Base-by-base conservation (phyloP, 768 basidiomycete species). In the Austroboletus eburneus region DNA sequence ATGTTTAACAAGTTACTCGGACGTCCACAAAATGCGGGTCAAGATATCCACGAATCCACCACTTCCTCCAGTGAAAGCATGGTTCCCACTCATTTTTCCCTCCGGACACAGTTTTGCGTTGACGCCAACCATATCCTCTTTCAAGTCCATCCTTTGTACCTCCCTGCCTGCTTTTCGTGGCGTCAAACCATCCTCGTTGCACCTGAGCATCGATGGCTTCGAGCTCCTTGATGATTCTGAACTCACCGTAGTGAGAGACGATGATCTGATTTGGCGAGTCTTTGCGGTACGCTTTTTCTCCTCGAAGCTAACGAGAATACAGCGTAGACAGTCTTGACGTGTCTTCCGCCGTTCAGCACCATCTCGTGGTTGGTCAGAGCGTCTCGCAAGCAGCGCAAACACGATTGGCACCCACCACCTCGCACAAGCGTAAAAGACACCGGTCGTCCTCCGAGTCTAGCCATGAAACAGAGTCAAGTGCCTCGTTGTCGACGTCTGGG, bases 41-140 rank as follows among this genome's bases (percentile, higher is more conserved):
- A 72, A 73, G 52, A 65, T 83, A 45, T 75, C 74, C 46, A 71
- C 76, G 0, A 57, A 58, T 5, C 55, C 67, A 25, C 79, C 80
- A 29, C 66, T 83, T 13, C 75, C 76, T 2, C 66, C 61, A 20
- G 49, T 78, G 13, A 77, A 73, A 49, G 77, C 72, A 5, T 83
- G 81, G 81, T 78, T 78, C 17, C 68, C 72, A 23, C 64, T 69
- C 33, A 43, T 53, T 10, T 44, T 55, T 10, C 12, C 43, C 39
- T 22, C 27, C 2, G n/a, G 24, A 4, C 40, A 46, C 16, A 42
- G 21, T 3, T 27, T n/a, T 12, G 32, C 36, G 7, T 14, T 43
- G 2, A 38, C 37, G 5, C 38, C 22, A 5, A 55, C 51, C 16
- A n/a, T 65, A 13, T 24, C 38, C 3, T 17, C 46, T 1, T 35